These are phyloP conservation scores for Lactarius hatsudake DNA, from an alignment of 768 basidiomycete species.

Conservation along the genomic window DNA sequence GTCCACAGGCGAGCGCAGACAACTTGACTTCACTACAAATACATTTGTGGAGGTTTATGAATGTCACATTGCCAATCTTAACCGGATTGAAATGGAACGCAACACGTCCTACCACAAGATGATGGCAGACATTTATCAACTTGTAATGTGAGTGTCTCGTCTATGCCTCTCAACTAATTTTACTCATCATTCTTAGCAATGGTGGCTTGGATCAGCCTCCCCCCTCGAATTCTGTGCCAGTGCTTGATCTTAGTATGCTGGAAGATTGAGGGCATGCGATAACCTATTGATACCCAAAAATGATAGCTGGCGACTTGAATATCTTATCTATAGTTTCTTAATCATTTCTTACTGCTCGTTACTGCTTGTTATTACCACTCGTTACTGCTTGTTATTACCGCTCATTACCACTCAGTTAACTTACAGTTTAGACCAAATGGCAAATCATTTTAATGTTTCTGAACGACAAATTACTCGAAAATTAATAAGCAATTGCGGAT, in stretches of 20 bases:
- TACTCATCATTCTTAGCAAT: not conserved
- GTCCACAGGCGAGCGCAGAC: not conserved
- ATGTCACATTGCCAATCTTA: not conserved
- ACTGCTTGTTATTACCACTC: no score
- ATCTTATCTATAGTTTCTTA: no score
- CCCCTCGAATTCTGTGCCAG: no score
- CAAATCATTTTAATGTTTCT: not conserved
- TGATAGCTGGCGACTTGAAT: no score
- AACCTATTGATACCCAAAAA: no score
- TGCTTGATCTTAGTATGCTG: not conserved
- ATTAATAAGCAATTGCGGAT: not conserved
- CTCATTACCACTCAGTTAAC: no score
- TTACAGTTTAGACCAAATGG: no score
- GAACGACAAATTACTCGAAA: not conserved
- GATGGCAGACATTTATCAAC: not conserved
- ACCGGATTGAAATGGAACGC: not conserved
- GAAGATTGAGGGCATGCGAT: not conserved
- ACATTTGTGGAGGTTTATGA: not conserved
- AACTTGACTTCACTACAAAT: not conserved
- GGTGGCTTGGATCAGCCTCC: no score
- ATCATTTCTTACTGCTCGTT: no score
- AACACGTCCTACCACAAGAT: not conserved
- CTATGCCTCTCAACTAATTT: not conserved
- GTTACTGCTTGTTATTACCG: no score
- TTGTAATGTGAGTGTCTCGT: not conserved